Evolutionary conservation across 139 green algal species (phyloP).

Genomic region (Diplosphaera chodatii): DNA sequence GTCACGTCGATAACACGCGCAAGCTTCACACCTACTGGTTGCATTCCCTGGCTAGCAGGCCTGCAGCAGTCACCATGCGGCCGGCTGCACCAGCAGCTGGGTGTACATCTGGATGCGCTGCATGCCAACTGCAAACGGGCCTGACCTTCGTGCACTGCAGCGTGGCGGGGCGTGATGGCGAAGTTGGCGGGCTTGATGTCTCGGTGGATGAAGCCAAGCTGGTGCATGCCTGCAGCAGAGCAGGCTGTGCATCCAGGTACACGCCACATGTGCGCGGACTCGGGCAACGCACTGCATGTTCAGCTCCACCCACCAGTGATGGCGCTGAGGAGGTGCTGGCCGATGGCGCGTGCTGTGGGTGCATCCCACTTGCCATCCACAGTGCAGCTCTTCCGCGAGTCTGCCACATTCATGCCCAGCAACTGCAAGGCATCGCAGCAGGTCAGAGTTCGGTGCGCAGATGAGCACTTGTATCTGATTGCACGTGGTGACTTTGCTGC

Average conservation of each 20-base stretch:
- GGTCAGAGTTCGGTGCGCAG: too few relatives aligned
- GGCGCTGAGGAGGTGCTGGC: neutral
- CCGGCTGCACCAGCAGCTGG: too few relatives aligned
- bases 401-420: slow-evolving; percentile 64
- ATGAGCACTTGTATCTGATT: too few relatives aligned
- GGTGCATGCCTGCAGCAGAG: slow-evolving; percentile 50
- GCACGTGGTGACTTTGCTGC: too few relatives aligned
- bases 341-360: slow-evolving; percentile 8
- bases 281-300: too few relatives aligned
- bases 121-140: neutral
- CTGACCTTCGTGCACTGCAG: neutral
- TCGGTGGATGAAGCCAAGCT: slow-evolving; percentile 57
- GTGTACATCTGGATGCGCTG: too few relatives aligned
- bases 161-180: slow-evolving; percentile 8
- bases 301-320: neutral
- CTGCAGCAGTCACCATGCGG: too few relatives aligned
- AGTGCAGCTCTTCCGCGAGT: slow-evolving; percentile 28
- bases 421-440: slow-evolving; percentile 18
- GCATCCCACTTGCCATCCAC: slow-evolving; percentile 23
- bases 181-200: slow-evolving; percentile 88
- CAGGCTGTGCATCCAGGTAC: too few relatives aligned
- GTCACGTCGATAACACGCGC: too few relatives aligned
- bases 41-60: too few relatives aligned
- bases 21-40: too few relatives aligned
- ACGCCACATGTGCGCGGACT: too few relatives aligned